A percentile compares a stretch with the other conserved stretches of the same genome.
Evolutionary conservation across 2,329 filamentous ascomycete genomes (phyloP).

Genomic region (Emericellopsis atlantica): DNA sequence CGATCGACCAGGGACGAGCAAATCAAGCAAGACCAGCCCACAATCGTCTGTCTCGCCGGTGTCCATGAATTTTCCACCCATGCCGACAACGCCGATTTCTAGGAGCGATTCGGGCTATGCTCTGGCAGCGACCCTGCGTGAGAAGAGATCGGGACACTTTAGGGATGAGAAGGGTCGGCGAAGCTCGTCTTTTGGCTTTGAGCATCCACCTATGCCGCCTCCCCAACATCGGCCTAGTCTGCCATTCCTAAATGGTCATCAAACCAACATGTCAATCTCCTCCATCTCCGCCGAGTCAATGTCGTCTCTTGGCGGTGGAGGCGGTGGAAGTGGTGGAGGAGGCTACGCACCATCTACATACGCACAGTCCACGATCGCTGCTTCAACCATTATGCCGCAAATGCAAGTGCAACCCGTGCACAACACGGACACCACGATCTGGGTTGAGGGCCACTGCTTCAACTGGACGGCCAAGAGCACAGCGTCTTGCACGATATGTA

Average conservation of each 20-base stretch:
- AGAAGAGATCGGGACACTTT: constrained; percentile 92
- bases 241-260: constrained; percentile 59
- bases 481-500: constrained; percentile 58
- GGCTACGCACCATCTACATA: constrained; percentile 76
- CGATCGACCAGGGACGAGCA: constrained; percentile 69
- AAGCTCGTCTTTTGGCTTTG: constrained; percentile 85
- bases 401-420: constrained; percentile 68
- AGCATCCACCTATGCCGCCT: constrained; percentile 37
- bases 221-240: constrained; percentile 49
- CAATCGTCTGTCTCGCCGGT: constrained; percentile 61
- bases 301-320: constrained; percentile 54
- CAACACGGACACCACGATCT: constrained; percentile 68
- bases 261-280: constrained; percentile 45
- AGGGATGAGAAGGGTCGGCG: constrained; percentile 64
- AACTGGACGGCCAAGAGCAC: constrained; percentile 49
- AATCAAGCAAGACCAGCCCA: constrained; percentile 48
- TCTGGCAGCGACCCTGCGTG: constrained; percentile 70
- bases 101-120: constrained; percentile 87
- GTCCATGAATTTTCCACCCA: constrained; percentile 63
- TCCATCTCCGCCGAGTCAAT: constrained; percentile 49
- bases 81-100: constrained; percentile 69
- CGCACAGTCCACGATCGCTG: constrained; percentile 73
- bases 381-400: constrained; percentile 77
- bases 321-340: constrained; percentile 46
- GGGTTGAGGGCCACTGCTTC: constrained; percentile 79